Evolutionary conservation across 2,329 filamentous ascomycete species (phyloP).

Genomic region (Fusarium incarnatum): DNA sequence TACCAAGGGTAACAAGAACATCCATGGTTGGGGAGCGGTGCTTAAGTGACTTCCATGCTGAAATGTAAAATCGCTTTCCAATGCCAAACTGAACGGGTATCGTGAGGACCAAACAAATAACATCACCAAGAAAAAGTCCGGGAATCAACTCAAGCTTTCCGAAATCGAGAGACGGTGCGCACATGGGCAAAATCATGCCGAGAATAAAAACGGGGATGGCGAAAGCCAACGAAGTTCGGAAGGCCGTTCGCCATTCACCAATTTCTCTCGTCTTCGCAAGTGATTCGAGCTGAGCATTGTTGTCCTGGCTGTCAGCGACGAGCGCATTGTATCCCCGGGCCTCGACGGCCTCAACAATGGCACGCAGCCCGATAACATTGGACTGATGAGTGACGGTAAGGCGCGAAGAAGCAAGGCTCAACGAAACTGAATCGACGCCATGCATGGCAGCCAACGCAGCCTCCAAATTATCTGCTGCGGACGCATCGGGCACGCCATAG

Average conservation of each 20-base stretch:
- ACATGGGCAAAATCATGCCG: constrained; percentile 95
- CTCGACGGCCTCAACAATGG: constrained; percentile 85
- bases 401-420: constrained; percentile 80
- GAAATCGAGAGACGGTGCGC: constrained; percentile 79
- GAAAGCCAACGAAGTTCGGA: constrained; percentile 81
- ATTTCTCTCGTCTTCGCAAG: constrained; percentile 97
- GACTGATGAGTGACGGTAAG: constrained; percentile 80
- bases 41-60: constrained; percentile 91
- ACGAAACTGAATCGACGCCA: constrained; percentile 78
- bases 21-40: constrained; percentile 97
- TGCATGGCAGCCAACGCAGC: constrained; percentile 70
- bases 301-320: constrained; percentile 91
- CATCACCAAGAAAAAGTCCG: constrained; percentile 88
- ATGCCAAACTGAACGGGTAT: constrained; percentile 97
- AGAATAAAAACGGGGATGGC: constrained; percentile 91
- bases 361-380: constrained; percentile 78
- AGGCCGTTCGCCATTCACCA: constrained; percentile 88
- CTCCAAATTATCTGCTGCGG: constrained; percentile 79
- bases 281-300: constrained; percentile 95
- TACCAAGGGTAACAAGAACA: constrained; percentile 92
- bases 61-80: constrained; percentile 91
- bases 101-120: constrained; percentile 85
- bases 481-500: constrained; percentile 80
- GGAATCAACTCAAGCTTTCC: constrained; percentile 73
- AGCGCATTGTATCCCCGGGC: constrained; percentile 87